Base-by-base conservation (phyloP, 352 stramenopile genomes). In the Stramenopiles sp. region DNA sequence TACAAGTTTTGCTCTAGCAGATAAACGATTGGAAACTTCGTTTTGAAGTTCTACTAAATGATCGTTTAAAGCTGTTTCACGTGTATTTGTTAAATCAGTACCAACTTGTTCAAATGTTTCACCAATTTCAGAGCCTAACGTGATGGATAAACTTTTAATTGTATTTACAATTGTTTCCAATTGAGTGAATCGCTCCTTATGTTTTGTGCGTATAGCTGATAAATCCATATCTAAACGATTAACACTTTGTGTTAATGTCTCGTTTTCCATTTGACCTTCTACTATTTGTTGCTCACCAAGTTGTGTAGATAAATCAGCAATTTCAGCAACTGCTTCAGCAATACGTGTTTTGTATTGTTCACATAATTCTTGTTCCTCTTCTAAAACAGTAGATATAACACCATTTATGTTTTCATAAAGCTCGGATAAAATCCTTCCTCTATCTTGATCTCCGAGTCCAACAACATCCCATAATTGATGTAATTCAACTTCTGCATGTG, bases 321-420 rank as follows among this genome's bases (percentile, higher is more conserved):
- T 13, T 33, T 76, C 65, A 33, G 65, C 65, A 20, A 76, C 65
- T 4, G 65, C 65, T 33, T 76, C 65, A 13, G 65, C 65, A 76
- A 76, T 76, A 13, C 65, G 65, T 13, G 65, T 76, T 76, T 76
- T 76, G 65, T 76, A 76, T 20, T 76, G 65, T 13, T 76, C 65
- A 20, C 65, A 33, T 76, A 76, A 76, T 20, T 76, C 65, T 33
- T 76, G 30, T 13, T 76, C 65, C 31, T 76, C 65, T 33, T 76
- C 65, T 7, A 76, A 33, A 4, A 76, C 65, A 76, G 30, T 13
- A 33, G 30, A 13, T 33, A 76, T 76, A 13, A 76, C 65, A 13
- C 65, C 65, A 13, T 76, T 31, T 4, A 76, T 33, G 31, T 76
- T 33, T 20, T 76, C 4, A 20, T 76, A 76, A 31, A 76, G 4